Evolutionary conservation across 495 filamentous ascomycete genomes (phyloP), one percentile per base, ranked within the genome.

Genomic region (Extremus antarcticus): DNA sequence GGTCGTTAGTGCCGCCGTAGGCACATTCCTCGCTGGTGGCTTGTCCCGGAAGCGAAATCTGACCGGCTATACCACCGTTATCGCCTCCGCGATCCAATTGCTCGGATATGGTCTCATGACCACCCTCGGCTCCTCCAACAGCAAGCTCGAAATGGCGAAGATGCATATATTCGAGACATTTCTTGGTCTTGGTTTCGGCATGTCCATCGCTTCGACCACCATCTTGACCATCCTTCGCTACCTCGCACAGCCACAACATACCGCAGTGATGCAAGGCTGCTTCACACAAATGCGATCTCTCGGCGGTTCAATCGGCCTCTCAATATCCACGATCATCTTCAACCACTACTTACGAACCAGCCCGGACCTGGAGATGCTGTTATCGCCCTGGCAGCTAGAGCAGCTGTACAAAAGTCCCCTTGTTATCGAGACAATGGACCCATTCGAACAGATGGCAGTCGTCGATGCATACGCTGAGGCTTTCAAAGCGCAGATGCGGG

Each of bases 121-220:
- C 20, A 54, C 52, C 17, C 29, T 35, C 29, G 29, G 29, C 29
- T 21, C 43, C 16, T 54, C 52, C 4, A 38, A 39, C n/a, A 29
- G 40, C 19, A 19, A 11, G 20, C 20, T 46, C 22, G 4, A 46
- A 7, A 25, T 43, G 8, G 15, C 52, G 21, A 43, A 39, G 20
- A 47, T 38, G 11, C 46, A 54, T 47, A 40, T 38, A 23, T 54
- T 43, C 29, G 38, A 54, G 45, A 40, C 46, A 13, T 23, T 54
- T 47, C 45, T 54, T 19, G 52, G 52, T 1, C 45, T 54, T 21
- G 52, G 52, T 21, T 35, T 47, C 22, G 52, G 52, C 45, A 54
- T 54, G 52, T 43, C 29, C 7, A 35, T 35, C 13, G 29, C 29
- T 35, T 35, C 29, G 29, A 35, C 29, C 7, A 35, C 29, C 7